Evolutionary conservation across 345 rosid species (phyloP), one percentile per base, ranked within the genome.

Genomic region (Streptanthus diversifolius): DNA sequence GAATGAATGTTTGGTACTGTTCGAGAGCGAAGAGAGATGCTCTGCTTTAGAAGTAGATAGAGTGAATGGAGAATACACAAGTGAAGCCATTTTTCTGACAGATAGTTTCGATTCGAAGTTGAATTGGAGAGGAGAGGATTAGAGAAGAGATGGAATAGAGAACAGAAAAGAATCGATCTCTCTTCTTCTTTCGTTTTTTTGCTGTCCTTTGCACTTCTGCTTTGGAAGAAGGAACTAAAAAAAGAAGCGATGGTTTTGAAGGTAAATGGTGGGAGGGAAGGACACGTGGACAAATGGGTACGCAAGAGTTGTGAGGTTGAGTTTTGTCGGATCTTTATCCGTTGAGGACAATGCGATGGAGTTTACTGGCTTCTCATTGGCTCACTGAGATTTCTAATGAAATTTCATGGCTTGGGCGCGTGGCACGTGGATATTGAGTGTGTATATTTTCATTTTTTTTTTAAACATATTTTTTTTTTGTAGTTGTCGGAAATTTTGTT

Each of bases 11-110:
- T 63, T 88, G 88, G 79, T 89, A 30, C 57, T 87, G 89, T 80
- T 89, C n/a, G 93, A 82, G 72, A 83, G 79, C n/a, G 92, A 84
- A 62, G 92, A 82, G 54, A 95, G 88, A 10, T 85, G 96, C 67
- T 86, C 89, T 44, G 84, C 74, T 79, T 86, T 90, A 13, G 88
- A 70, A 61, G 88, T 70, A 21, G 87, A 83, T 14, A 89, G 67
- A 60, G 91, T 83, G 83, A 88, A 90, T 3, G 90, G 84, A 2
- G 96, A 85, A 53, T 85, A 87, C 5, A 91, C 83, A 45, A 91
- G 59, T 58, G 86, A 91, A 79, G 96, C 97, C 96, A 91, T 91
- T 79, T 79, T 25, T 35, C 13, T 30, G 56, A 18, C 9, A 18
- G 33, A 72, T 45, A 49, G 73, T 74, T 74, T 71, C 63, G 33